A percentile compares a stretch with the other conserved stretches of the same genome.
Conservation (phyloP, 2,329 filamentous ascomycete species). For the Herpotrichia juniperi region DNA sequence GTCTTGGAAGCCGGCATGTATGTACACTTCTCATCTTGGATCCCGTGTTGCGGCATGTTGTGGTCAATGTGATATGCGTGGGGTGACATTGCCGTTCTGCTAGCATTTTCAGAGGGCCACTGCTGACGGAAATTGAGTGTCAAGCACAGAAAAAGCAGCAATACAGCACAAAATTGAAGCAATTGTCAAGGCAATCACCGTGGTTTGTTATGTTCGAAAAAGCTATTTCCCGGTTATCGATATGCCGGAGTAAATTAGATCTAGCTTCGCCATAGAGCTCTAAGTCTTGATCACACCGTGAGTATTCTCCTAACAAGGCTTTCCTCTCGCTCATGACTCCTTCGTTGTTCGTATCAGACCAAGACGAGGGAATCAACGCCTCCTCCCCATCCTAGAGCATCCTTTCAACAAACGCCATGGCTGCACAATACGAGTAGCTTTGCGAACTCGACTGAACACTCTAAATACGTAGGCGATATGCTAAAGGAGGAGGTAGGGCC, state of each 20-base stretch:
- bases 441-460: conserved; percentile 23
- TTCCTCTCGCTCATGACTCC: conserved; percentile 8
- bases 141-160: neutral
- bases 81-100: neutral
- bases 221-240: neutral
- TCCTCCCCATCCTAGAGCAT: conserved; percentile 29
- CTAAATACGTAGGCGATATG: conserved; percentile 22
- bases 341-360: conserved; percentile 13
- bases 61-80: neutral
- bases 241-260: conserved; percentile 1
- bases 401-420: conserved; percentile 34
- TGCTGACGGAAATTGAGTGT: neutral
- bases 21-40: neutral
- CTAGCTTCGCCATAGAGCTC: conserved; percentile 1
- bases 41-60: neutral
- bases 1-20: neutral
- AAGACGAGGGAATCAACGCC: conserved; percentile 49
- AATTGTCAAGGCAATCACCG: neutral
- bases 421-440: conserved; percentile 25
- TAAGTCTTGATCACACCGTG: neutral
- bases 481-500: conserved; percentile 27
- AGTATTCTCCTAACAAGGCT: neutral
- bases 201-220: neutral
- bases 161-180: neutral
- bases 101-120: neutral